phyloP scores from a whole-genome alignment of 2,329 filamentous ascomycete species.

The Neopestalotiopsis clavispora region DNA sequence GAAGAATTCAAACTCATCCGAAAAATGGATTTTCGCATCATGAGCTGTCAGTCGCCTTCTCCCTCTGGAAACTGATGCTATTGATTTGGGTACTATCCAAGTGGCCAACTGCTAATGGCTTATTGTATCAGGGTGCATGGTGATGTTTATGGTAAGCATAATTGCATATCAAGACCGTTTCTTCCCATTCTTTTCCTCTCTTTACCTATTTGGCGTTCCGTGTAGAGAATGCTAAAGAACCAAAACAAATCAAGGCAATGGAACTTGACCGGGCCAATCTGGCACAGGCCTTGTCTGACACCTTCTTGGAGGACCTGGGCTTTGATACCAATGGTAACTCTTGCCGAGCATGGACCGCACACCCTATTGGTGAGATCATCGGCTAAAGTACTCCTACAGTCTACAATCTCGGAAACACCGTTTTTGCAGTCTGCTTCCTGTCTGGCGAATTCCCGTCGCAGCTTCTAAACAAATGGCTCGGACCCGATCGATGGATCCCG shows the following conservation, averaged over 20 bases:
- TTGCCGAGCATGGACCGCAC: background rate
- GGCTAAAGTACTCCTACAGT: slow-evolving; percentile 29
- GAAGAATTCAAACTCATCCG: slow-evolving; percentile 36
- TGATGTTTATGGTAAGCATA: slow-evolving; percentile 7
- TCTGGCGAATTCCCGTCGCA: slow-evolving; percentile 65
- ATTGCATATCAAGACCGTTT: too few relatives aligned
- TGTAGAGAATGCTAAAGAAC: too few relatives aligned
- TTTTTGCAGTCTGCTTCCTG: slow-evolving; percentile 58
- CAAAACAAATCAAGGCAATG: slow-evolving; percentile 41
- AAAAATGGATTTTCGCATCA: slow-evolving; percentile 40
- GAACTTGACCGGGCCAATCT: slow-evolving; percentile 56
- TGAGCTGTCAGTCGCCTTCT: slow-evolving; percentile 27
- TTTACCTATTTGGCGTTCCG: too few relatives aligned
- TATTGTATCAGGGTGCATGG: slow-evolving; percentile 2
- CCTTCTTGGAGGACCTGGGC: slow-evolving; percentile 48
- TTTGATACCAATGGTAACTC: slow-evolving; percentile 48
- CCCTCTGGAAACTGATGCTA: too few relatives aligned
- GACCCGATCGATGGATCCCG: slow-evolving; percentile 35
- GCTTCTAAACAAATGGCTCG: slow-evolving; percentile 58
- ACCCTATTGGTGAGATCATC: too few relatives aligned
- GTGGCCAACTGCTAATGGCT: background rate
- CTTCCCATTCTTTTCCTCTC: too few relatives aligned
- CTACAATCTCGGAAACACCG: slow-evolving; percentile 57
- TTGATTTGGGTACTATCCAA: too few relatives aligned
- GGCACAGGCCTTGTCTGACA: slow-evolving; percentile 51